Conservation (phyloP, 768 basidiomycete species). For the Boletus sp. region DNA sequence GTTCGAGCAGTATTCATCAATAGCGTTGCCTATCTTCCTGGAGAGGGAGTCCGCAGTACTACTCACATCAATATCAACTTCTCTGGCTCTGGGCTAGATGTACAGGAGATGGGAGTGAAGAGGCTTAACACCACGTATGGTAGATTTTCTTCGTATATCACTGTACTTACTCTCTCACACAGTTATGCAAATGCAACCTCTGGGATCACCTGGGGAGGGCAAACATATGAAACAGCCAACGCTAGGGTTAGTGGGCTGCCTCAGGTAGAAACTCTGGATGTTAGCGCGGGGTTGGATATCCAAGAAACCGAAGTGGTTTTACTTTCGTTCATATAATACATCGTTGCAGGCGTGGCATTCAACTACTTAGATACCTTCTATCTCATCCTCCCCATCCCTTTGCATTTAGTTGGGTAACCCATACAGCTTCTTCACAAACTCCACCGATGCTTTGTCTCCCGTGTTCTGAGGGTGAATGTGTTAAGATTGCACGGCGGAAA, state of each 20-base stretch:
- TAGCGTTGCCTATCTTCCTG: slow-evolving; percentile 47
- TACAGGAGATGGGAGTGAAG: slow-evolving; percentile 43
- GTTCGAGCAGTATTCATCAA: slow-evolving; percentile 59
- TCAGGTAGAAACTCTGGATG: slow-evolving; percentile 26
- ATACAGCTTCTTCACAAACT: slow-evolving; percentile 48
- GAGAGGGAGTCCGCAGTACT: slow-evolving; percentile 35
- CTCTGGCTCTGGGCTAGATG: slow-evolving; percentile 22
- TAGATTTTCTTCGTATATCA: background rate
- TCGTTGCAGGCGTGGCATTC: background rate
- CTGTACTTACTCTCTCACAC: background rate
- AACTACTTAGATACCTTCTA: background rate
- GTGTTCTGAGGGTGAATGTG: slow-evolving; percentile 53
- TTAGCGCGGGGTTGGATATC: slow-evolving; percentile 44
- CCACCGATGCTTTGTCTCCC: slow-evolving; percentile 59
- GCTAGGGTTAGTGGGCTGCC: slow-evolving; percentile 40
- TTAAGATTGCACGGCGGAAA: background rate
- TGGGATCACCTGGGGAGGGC: slow-evolving; percentile 57
- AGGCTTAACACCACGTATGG: slow-evolving; percentile 45
- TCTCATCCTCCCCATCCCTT: background rate
- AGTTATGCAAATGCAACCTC: slow-evolving; percentile 51
- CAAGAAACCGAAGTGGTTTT: slow-evolving; percentile 48
- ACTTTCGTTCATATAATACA: slow-evolving; percentile 12
- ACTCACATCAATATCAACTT: slow-evolving; percentile 45
- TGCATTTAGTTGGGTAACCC: slow-evolving; percentile 4
- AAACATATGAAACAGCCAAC: slow-evolving; percentile 52